Conservation (phyloP, 345 rosid species). For the Streptanthus diversifolius region DNA sequence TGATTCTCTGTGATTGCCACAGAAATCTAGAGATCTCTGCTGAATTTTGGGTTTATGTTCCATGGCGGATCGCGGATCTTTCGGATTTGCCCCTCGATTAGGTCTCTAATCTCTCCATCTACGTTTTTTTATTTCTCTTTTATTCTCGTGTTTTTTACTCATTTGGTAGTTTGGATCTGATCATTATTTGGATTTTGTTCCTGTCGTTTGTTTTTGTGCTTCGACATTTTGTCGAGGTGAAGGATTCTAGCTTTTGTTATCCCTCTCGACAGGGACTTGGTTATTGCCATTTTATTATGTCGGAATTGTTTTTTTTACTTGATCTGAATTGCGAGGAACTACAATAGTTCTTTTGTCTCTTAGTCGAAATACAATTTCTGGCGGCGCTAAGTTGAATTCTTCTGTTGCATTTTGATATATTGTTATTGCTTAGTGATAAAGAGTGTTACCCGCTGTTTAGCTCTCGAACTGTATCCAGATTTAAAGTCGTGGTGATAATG, state of each 20-base stretch:
- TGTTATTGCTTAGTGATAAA: neutral
- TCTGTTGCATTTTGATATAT: constrained; percentile 8
- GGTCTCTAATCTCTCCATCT: constrained; percentile 28
- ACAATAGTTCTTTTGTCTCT: neutral
- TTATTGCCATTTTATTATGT: neutral
- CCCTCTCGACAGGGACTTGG: neutral
- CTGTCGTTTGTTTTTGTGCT: neutral
- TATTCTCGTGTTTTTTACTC: neutral
- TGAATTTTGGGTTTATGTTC: constrained; percentile 20
- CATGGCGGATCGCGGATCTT: constrained; percentile 55
- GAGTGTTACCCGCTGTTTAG: neutral
- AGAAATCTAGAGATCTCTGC: constrained; percentile 26
- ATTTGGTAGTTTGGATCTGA: constrained; percentile 23
- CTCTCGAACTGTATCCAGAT: neutral
- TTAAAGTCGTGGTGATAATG: neutral
- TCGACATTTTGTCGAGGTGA: neutral
- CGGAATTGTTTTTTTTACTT: neutral
- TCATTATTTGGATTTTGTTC: neutral
- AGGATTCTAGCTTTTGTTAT: neutral
- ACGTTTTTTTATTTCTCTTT: neutral
- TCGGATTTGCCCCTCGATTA: constrained; percentile 46
- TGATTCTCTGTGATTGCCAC: constrained; percentile 22
- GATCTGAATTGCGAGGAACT: neutral
- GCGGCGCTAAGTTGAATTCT: neutral
- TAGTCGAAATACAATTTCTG: neutral